These are phyloP conservation scores for Fusarium sp. DNA, from an alignment of 2,329 filamentous ascomycete species.

Conservation along the genomic window DNA sequence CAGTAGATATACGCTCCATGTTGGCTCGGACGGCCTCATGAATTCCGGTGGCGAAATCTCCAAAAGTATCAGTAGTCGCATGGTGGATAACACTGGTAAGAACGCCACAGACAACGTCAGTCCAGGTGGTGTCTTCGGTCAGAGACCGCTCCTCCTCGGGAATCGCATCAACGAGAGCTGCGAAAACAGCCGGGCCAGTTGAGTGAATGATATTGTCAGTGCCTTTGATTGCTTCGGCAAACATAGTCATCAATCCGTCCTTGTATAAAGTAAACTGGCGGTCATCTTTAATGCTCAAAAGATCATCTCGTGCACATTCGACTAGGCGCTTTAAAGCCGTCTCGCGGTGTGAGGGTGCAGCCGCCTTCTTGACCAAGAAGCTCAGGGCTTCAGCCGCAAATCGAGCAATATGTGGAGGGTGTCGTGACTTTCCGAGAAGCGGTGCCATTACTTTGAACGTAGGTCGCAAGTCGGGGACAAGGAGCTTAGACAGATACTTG, in stretches of 20 bases:
- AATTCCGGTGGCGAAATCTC: constrained; percentile 73
- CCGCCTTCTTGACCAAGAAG: constrained; percentile 91
- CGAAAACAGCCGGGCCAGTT: constrained; percentile 66
- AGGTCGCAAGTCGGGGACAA: constrained; percentile 87
- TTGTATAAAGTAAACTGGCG: constrained; percentile 77
- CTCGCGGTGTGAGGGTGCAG: constrained; percentile 80
- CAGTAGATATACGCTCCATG: constrained; percentile 49
- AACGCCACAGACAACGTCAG: constrained; percentile 78
- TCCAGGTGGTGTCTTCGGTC: constrained; percentile 64
- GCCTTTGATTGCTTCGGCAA: constrained; percentile 82
- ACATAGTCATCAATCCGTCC: constrained; percentile 91
- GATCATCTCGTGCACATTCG: constrained; percentile 76
- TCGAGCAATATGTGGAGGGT: constrained; percentile 87
- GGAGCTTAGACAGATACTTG: constrained; percentile 91
- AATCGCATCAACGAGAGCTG: constrained; percentile 63
- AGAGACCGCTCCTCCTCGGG: constrained; percentile 64
- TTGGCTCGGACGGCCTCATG: constrained; percentile 60
- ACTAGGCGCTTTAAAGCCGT: constrained; percentile 78
- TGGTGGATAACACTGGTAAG: constrained; percentile 87
- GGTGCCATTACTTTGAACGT: constrained; percentile 86
- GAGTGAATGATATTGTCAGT: constrained; percentile 71
- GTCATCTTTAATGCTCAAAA: constrained; percentile 65
- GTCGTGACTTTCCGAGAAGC: constrained; percentile 83
- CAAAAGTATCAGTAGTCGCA: constrained; percentile 79
- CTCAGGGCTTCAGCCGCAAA: constrained; percentile 97